These are phyloP conservation scores for Fusarium verticillioides DNA, from an alignment of 2,329 filamentous ascomycete species.

Conservation along the genomic window DNA sequence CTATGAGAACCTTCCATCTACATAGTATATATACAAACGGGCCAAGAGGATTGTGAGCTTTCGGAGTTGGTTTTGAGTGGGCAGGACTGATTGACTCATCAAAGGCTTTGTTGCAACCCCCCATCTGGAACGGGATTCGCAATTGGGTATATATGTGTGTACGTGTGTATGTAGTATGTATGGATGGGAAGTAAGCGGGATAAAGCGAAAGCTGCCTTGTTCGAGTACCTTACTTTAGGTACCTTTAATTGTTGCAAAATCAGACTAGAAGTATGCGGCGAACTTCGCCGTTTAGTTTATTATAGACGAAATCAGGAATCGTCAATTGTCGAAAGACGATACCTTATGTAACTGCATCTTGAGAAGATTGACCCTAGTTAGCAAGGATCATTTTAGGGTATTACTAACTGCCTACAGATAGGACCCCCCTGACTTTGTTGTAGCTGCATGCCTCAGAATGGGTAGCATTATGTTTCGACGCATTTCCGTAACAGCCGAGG, in stretches of 20 bases:
- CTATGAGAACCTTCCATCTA: background rate
- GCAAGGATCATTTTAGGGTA: background rate
- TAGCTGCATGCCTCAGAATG: background rate
- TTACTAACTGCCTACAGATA: background rate
- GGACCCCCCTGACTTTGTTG: background rate
- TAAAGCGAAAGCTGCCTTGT: slow-evolving; percentile 10
- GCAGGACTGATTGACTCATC: slow-evolving; percentile 8
- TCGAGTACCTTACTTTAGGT: background rate
- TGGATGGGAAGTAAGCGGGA: slow-evolving; percentile 4
- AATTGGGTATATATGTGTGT: slow-evolving; percentile 23
- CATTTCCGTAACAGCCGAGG: background rate
- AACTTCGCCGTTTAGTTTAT: background rate
- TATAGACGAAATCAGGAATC: slow-evolving; percentile 19
- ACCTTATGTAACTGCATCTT: background rate
- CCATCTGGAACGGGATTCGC: slow-evolving; percentile 6
- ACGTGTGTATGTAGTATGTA: background rate
- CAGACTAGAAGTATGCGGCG: slow-evolving; percentile 13
- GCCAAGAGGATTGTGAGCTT: background rate
- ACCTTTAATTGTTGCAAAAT: background rate
- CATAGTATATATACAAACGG: background rate
- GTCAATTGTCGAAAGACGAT: background rate
- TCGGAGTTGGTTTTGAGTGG: background rate
- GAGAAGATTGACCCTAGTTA: background rate
- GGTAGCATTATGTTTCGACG: no score
- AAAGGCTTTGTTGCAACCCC: background rate